Evolutionary conservation across 2,329 filamentous ascomycete genomes (phyloP), one percentile per base, ranked within the genome.

Genomic region (Aspergillus thermomutatus): DNA sequence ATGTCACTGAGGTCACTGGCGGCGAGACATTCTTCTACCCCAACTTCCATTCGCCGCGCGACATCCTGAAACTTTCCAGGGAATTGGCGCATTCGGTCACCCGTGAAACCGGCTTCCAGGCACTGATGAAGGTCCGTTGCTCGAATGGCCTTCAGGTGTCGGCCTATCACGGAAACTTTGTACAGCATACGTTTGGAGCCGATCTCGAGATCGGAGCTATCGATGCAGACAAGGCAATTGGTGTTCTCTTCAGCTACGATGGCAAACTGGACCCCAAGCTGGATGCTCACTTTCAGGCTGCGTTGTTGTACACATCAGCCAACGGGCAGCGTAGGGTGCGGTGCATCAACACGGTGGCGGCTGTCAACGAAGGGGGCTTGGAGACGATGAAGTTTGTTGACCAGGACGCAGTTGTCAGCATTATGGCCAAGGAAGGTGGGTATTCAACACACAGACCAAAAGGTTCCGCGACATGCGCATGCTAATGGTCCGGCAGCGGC

Each of bases 21-120:
- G 94, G 94, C 61, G 94, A 99, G 73, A 90, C 88, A 0, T 99
- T 92, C 76, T 97, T 96, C 77, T 99, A 96, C 72, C 92, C 94
- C 48, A 99, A 97, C 73, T 99, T 96, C 78, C 87, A 96, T 57
- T 86, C 89, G 7, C 90, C 90, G 7, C 86, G 94, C 40, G 94
- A 99, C 73, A 86, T 88, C 46, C 82, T 90, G 55, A 95, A 93
- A 77, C 78, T 99, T 41, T 88, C 88, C 2, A 84, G 88, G 49
- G 94, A 99, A 77, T 86, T 99, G 62, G 85, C 87, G 64, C 93
- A 97, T 69, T 87, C 90, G 0, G 86, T 97, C 28, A 92, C 87
- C 2, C 84, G 94, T 60, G 92, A 97, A 73, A 96, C 93, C 49
- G 94, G 94, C 23, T 97, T 91, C 78, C 93, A 97, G 75, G 92